Conservation (phyloP, 495 filamentous ascomycete genomes). For the Aspergillus bertholletiae region DNA sequence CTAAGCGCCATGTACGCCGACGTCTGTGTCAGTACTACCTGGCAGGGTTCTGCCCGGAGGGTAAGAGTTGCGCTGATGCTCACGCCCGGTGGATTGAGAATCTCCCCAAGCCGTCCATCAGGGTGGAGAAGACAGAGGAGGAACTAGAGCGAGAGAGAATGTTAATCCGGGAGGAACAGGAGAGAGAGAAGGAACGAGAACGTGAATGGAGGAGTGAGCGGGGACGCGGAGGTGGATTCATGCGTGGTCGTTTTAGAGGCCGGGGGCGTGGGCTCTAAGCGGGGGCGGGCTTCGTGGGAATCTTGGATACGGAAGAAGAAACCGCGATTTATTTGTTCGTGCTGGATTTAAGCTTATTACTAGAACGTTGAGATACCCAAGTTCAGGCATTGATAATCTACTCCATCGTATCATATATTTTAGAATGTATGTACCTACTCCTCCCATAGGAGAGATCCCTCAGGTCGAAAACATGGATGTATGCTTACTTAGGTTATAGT, state of each 20-base stretch:
- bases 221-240: slow-evolving; percentile 44
- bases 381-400: not conserved
- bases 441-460: no score
- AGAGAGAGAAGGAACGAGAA: slow-evolving; percentile 47
- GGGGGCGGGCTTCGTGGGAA: not conserved
- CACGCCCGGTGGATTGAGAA: slow-evolving; percentile 75
- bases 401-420: not conserved
- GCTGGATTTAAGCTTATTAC: slow-evolving; percentile 1
- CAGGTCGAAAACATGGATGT: no score
- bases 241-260: slow-evolving; percentile 46
- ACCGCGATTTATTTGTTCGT: not conserved
- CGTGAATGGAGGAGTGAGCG: slow-evolving; percentile 49
- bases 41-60: slow-evolving; percentile 92
- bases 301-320: not conserved
- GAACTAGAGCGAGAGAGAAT: slow-evolving; percentile 55
- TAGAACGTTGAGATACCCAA: slow-evolving; percentile 7
- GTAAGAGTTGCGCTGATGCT: slow-evolving; percentile 70
- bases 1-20: slow-evolving; percentile 78
- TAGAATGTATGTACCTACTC: no score
- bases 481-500: no score
- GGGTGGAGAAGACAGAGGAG: slow-evolving; percentile 57
- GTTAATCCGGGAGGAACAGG: slow-evolving; percentile 53
- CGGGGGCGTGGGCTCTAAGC: slow-evolving; percentile 39
- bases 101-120: slow-evolving; percentile 68
- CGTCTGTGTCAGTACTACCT: slow-evolving; percentile 79